Evolutionary conservation across 1,284 basidiomycete genomes (phyloP), one percentile per base, ranked within the genome.

Genomic region (Heterobasidion annosum): DNA sequence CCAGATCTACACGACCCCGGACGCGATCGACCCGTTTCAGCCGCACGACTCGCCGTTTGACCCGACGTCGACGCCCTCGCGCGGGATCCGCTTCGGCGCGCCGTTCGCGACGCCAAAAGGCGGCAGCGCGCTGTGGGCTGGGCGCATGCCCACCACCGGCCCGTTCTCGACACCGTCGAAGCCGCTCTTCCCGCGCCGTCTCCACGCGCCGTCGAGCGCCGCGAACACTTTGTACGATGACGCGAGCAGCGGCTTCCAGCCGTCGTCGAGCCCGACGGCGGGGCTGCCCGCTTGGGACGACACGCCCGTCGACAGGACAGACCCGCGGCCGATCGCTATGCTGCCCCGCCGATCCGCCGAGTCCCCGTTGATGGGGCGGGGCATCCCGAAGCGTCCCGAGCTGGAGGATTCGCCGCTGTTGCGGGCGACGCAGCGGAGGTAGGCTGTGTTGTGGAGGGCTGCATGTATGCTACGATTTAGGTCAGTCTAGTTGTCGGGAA

Each of bases 31-130:
- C 42, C 58, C 60, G 5, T 68, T 66, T 50, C 56, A 59, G 34
- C 65, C 68, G 49, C 77, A 82, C 34, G 81, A 80, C 51, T 68
- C 74, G 4, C 74, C 78, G 3, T 88, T 86, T 61, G 86, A 88
- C 65, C 85, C 85, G 8, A 81, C 81, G 16, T 84, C 84, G 18
- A 88, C 85, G 5, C 85, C 85, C 1, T 87, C 85, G 18, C 73
- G 85, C 50, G 84, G 85, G 3, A 79, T 85, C 59, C 77, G 71
- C 61, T 78, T 86, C 57, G 73, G 73, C 33, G 70, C 68, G 6
- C 68, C 75, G 4, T 82, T 83, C 57, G 71, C 75, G 34, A 85
- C 83, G 15, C 84, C 84, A 12, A 85, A 82, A 51, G 57, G 56
- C n/a, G 35, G 52, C 46, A 44, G 50, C 37, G 9, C 10, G 10